phyloP scores from a whole-genome alignment of 768 basidiomycete species.

The Mycena albidolilacea region DNA sequence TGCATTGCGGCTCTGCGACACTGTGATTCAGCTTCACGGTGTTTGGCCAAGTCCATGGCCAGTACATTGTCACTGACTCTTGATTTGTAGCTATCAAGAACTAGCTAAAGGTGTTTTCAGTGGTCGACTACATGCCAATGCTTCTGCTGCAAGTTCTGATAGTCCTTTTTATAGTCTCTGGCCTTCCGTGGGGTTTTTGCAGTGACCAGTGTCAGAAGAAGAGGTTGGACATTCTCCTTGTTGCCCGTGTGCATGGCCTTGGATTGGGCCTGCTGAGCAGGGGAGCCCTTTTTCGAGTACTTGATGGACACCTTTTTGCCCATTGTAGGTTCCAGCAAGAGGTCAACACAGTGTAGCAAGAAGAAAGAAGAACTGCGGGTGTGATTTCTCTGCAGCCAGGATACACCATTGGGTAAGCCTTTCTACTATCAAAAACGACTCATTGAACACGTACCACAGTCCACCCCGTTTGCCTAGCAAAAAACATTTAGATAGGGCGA shows the following conservation, averaged over 20 bases:
- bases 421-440: neutral
- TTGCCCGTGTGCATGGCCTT: neutral
- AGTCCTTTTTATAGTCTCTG: neutral
- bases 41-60: neutral
- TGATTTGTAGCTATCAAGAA: neutral
- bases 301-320: neutral
- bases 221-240: neutral
- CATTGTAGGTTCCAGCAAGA: neutral
- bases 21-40: neutral
- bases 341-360: neutral
- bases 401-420: neutral
- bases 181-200: neutral
- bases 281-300: neutral
- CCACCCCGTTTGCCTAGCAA: neutral
- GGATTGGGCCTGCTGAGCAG: neutral
- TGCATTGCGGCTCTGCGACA: neutral
- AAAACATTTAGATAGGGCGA: neutral
- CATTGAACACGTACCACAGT: neutral
- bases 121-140: neutral
- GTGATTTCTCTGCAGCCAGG: neutral
- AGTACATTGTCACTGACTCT: neutral
- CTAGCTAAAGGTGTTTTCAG: neutral
- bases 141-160: neutral
- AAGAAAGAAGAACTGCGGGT: neutral
- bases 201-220: neutral